Base-by-base conservation (phyloP, 345 rosid species). In the Dipteronia dyeriana region DNA sequence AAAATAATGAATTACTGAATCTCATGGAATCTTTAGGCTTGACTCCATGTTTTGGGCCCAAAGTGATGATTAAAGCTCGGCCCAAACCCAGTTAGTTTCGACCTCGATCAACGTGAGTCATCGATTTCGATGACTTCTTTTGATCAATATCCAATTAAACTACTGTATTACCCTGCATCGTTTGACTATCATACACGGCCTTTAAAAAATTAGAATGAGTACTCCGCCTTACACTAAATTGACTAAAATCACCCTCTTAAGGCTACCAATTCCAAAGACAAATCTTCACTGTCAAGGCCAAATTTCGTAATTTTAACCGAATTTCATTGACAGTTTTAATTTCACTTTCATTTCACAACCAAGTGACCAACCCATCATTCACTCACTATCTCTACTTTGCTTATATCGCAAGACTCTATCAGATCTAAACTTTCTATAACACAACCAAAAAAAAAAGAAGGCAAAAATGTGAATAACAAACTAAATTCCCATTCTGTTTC, bases 261-360 rank as follows among this genome's bases (percentile, higher is more conserved):
- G 39, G 3, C 20, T 1, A 7, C 70, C 47, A 64, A 45, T 63
- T 45, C 43, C 22, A 19, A 1, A 45, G 25, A 26, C 25, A 25
- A 5, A 5, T 20, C 19, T 49, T 3, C 19, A 12, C n/a, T 51
- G 6, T 29, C 31, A 75, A 39, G 63, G 19, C 14, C 25, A 47
- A 54, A 0, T 3, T 9, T 53, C n/a, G 47, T 63, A 71, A 59
- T 72, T 66, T 65, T 22, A 59, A 49, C 10, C 14, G 61, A 43
- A 8, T 17, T 59, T 8, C 17, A 29, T 47, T 14, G 78, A 22
- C n/a, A 19, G 71, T 62, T 69, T 49, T 16, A 16, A 68, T 56
- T 79, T 69, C 73, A 20, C 59, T 70, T 80, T 80, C 79, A 57
- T 38, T 68, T 76, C 74, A 5, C 76, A 75, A 26, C 23, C 34